Percentiles rank a stretch among this genome's conserved stretches.
These are phyloP conservation scores for Quercus rubra DNA, from an alignment of 306 rosid genomes.

Conservation along the genomic window DNA sequence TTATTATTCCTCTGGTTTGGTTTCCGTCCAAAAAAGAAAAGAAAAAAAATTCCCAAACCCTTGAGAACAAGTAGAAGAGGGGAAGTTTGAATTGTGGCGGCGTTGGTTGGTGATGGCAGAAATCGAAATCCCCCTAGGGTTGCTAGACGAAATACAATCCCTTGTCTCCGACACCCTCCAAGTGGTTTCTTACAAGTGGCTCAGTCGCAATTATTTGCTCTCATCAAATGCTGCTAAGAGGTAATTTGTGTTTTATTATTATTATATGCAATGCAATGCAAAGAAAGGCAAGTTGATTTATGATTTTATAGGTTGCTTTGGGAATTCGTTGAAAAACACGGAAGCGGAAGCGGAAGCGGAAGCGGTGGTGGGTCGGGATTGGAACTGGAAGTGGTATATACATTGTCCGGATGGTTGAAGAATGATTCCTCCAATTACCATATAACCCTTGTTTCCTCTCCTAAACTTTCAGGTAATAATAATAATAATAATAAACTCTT, in stretches of 20 bases:
- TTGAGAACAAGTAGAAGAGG: too few species aligned
- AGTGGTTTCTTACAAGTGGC: conserved; percentile 99
- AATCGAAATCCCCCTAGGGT: conserved; percentile 29
- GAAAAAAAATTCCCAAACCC: too few species aligned
- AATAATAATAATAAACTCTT: too few species aligned
- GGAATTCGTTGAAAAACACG: conserved; percentile 72
- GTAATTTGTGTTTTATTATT: conserved; percentile 20
- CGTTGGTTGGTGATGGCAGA: too few species aligned
- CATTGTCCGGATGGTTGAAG: conserved; percentile 90
- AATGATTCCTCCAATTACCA: conserved; percentile 55
- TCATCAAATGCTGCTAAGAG: conserved; percentile 83
- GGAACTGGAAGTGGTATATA: conserved; percentile 67
- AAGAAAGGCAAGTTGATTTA: neutral
- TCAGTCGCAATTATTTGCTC: conserved; percentile 86
- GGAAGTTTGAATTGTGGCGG: too few species aligned
- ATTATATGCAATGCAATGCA: too few species aligned
- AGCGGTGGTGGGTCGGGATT: too few species aligned
- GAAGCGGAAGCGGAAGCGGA: conserved; percentile 22
- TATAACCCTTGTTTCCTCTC: conserved; percentile 67
- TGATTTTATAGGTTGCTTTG: conserved; percentile 64
- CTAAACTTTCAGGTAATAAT: conserved; percentile 62
- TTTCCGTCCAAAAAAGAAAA: too few species aligned
- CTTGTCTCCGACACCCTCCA: conserved; percentile 78
- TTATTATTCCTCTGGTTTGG: too few species aligned
- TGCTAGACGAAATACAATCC: conserved; percentile 56